Conservation (phyloP, 2,329 filamentous ascomycete genomes). For the Sphaerulina vaccinii region DNA sequence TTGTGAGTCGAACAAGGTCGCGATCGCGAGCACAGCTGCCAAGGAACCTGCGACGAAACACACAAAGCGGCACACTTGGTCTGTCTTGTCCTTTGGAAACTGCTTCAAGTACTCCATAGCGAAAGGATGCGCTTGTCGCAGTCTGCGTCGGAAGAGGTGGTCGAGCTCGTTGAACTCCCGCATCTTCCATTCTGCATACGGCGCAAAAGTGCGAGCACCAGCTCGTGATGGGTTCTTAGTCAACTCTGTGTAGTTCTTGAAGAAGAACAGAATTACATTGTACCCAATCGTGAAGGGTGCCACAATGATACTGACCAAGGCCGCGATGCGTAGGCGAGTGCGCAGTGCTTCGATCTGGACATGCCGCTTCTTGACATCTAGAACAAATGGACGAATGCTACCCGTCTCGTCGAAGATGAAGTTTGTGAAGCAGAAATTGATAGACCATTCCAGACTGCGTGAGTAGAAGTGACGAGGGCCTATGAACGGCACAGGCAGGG, state of each 20-base stretch:
- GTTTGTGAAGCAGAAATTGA: slow-evolving; percentile 86
- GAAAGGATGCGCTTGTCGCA: slow-evolving; percentile 93
- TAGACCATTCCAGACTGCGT: slow-evolving; percentile 84
- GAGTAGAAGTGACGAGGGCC: slow-evolving; percentile 80
- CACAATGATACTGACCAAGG: slow-evolving; percentile 79
- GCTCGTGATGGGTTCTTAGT: slow-evolving; percentile 88
- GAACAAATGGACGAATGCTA: slow-evolving; percentile 80
- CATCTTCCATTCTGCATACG: slow-evolving; percentile 95
- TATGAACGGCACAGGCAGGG: slow-evolving; percentile 80
- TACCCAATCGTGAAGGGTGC: slow-evolving; percentile 87
- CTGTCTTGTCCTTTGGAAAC: slow-evolving; percentile 92
- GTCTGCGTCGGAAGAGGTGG: slow-evolving; percentile 83
- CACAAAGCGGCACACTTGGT: slow-evolving; percentile 79
- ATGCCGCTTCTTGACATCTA: slow-evolving; percentile 78
- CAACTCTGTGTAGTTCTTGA: slow-evolving; percentile 96
- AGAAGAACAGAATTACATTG: slow-evolving; percentile 84
- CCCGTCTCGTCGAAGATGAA: slow-evolving; percentile 89
- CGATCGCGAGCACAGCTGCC: slow-evolving; percentile 78
- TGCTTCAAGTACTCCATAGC: slow-evolving; percentile 91
- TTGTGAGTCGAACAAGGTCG: slow-evolving; percentile 85
- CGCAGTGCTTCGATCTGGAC: slow-evolving; percentile 75
- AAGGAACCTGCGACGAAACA: slow-evolving; percentile 85
- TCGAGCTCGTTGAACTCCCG: slow-evolving; percentile 96
- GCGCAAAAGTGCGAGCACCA: slow-evolving; percentile 86
- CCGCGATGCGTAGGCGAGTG: slow-evolving; percentile 76